phyloP scores from a whole-genome alignment of 148 eudicot genomes.

The Selenicereus undatus region DNA sequence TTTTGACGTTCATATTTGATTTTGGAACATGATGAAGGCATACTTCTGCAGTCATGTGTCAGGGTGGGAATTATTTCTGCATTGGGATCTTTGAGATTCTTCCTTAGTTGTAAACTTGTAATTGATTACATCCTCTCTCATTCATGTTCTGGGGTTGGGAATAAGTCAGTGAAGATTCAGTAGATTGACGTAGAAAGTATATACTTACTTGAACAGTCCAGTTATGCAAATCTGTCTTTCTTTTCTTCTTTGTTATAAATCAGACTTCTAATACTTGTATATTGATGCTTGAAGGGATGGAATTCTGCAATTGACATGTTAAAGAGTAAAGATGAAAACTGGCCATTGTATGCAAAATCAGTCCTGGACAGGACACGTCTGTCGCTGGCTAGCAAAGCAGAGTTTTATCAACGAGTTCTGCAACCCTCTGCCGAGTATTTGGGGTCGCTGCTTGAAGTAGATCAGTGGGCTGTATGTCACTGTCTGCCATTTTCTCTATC shows the following conservation, averaged over 20 bases:
- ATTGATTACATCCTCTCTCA: background rate
- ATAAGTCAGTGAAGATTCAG: background rate
- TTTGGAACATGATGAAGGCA: background rate
- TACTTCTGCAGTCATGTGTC: background rate
- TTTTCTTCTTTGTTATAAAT: background rate
- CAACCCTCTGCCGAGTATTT: conserved; percentile 98
- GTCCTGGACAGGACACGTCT: conserved; percentile 94
- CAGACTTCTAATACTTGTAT: background rate
- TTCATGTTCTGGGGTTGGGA: background rate
- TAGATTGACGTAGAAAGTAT: background rate
- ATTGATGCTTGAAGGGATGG: conserved; percentile 66
- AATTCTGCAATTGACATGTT: conserved; percentile 60
- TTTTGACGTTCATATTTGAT: background rate
- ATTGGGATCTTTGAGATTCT: background rate
- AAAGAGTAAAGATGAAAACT: conserved; percentile 51
- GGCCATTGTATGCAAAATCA: conserved; percentile 95
- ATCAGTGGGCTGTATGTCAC: conserved; percentile 86
- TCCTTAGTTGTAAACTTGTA: background rate
- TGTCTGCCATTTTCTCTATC: background rate
- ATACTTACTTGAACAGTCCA: background rate
- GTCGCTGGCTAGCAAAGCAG: conserved; percentile 86
- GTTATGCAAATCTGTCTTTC: background rate
- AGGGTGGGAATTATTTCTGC: background rate
- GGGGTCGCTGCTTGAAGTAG: conserved; percentile 85
- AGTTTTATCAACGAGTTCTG: conserved; percentile 67